Evolutionary conservation across 176 grass and related monocot species (phyloP).

Genomic region (sorghum (Sorghum bicolor)): DNA sequence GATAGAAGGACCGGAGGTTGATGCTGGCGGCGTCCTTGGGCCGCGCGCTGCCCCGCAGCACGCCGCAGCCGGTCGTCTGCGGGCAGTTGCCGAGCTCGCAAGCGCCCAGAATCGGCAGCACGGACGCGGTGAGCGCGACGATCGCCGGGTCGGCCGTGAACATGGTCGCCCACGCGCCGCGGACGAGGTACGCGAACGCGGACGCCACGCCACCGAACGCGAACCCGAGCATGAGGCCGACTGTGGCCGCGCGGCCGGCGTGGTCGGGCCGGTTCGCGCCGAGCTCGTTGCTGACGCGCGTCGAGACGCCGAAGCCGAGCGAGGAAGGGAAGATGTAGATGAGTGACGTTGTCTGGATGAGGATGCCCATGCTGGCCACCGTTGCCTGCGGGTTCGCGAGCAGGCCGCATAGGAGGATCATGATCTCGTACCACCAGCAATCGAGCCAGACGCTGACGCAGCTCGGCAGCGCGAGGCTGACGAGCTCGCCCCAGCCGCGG

Average conservation of each 20-base stretch:
- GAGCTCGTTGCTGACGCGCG: constrained; percentile 89
- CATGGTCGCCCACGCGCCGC: constrained; percentile 59
- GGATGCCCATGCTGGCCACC: constrained; percentile 85
- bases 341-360: constrained; percentile 92
- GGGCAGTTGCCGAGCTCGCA: constrained; percentile 92
- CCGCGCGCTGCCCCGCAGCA: constrained; percentile 73
- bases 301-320: constrained; percentile 80
- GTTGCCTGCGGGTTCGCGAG: constrained; percentile 75
- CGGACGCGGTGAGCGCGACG: constrained; percentile 65
- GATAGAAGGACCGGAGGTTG: constrained; percentile 85
- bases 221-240: constrained; percentile 66
- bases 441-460: constrained; percentile 91
- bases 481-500: too few species aligned
- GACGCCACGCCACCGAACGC: constrained; percentile 54
- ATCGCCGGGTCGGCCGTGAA: constrained; percentile 74
- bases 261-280: constrained; percentile 60
- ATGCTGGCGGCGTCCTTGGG: constrained; percentile 74
- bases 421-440: constrained; percentile 99
- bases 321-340: constrained; percentile 99
- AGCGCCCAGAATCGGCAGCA: constrained; percentile 65
- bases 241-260: constrained; percentile 48
- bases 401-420: constrained; percentile 90
- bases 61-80: constrained; percentile 75
- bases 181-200: constrained; percentile 55
- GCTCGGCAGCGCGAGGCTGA: constrained; percentile 66